A percentile compares a stretch with the other conserved stretches of the same genome.
Conservation (phyloP, 441 rosid genomes). For the Jatropha podagrica region DNA sequence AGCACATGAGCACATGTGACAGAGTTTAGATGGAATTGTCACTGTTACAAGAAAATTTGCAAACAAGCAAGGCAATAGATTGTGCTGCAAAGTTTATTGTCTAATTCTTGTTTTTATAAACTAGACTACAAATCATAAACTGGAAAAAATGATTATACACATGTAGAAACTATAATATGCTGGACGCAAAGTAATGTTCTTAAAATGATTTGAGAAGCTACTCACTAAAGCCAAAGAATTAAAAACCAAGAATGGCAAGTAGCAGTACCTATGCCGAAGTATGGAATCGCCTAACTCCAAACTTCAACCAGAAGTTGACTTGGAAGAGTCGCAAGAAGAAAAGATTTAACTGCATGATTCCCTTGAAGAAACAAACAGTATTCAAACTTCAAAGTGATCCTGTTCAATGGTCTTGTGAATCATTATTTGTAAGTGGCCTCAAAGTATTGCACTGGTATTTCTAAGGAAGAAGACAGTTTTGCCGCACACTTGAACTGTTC, state of each 20-base stretch:
- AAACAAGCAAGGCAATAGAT: not conserved
- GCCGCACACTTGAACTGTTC: slow-evolving; percentile 66
- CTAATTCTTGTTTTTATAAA: not conserved
- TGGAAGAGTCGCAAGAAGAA: too few relatives aligned
- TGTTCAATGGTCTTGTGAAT: not conserved
- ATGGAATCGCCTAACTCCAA: not conserved
- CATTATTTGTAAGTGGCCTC: slow-evolving; percentile 38
- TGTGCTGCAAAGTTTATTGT: not conserved
- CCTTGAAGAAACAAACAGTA: slow-evolving; percentile 3
- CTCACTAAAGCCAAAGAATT: not conserved
- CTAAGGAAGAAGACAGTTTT: slow-evolving; percentile 50
- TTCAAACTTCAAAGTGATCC: slow-evolving; percentile 8
- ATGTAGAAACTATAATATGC: not conserved
- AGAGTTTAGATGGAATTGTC: not conserved
- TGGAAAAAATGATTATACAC: not conserved
- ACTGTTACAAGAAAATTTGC: not conserved
- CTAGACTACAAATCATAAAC: not conserved
- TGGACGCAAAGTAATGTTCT: not conserved
- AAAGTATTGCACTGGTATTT: slow-evolving; percentile 48
- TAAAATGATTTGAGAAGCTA: too few relatives aligned
- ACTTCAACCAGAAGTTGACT: slow-evolving; percentile 9
- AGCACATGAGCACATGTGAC: too few relatives aligned
- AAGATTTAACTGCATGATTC: not conserved
- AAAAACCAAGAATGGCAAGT: not conserved
- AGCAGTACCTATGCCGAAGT: too few relatives aligned